Base-by-base conservation (phyloP, 2,329 filamentous ascomycete species). In the Claviceps sp. region DNA sequence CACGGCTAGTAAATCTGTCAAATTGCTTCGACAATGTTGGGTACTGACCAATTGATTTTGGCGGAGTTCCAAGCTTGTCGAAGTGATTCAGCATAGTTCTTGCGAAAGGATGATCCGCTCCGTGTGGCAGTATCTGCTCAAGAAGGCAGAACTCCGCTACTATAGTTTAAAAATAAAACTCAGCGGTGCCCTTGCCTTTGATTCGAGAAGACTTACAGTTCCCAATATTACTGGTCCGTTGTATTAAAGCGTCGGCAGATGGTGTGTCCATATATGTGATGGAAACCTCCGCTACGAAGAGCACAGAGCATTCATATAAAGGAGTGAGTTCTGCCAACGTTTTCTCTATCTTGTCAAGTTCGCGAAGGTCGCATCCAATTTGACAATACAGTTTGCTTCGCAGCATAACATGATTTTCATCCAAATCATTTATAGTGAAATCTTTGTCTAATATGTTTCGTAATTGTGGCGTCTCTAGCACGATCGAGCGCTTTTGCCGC, bases 201-300 rank as follows among this genome's bases (percentile, higher is more conserved):
- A 41, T 46, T 22, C 24, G 20, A 37, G 22, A 16, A 22, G n/a
- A 57, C 72, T 61, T 69, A 88, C 86, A 79, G 65, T 85, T 72
- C 13, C 80, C 76, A 48, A 94, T 72, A 11, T 70, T 78, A 51
- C 81, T 79, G n/a, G 86, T 84, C 88, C 88, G 96, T 49, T 74
- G 64, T 34, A 96, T 82, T 8, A 96, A 72, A 16, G 76, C 73
- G 69, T 95, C 84, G 5, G 88, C 82, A 42, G 81, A 81, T 22
- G 77, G 65, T 2, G 81, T 79, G 52, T 88, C 81, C 87, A 95
- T 94, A 61, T 95, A 95, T 1, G 88, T 93, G 42, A 95, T 79
- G 3, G 89, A 94, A 14, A 95, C 89, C 67, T 97, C 91, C 1
- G 89, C 89, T 26, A 89, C 77, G 60, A 93, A 95, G 24, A 96